Conservation (phyloP, 2,329 filamentous ascomycete species). For the Gaeumannomyces sp. region DNA sequence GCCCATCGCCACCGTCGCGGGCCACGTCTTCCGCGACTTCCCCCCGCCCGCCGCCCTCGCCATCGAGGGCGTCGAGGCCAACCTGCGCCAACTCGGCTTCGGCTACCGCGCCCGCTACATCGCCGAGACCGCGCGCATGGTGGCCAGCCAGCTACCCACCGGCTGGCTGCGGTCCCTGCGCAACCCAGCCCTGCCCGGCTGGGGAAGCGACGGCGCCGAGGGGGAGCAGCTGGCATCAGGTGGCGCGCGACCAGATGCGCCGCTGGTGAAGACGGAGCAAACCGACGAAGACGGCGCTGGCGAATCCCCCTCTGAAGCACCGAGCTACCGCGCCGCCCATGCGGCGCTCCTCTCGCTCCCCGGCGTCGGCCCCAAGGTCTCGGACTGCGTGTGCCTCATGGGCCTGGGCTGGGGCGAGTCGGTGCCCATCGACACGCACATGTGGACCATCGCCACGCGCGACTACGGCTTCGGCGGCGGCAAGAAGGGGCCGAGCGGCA, state of each 20-base stretch:
- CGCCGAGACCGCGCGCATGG: conserved; percentile 71
- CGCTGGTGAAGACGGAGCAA: neutral
- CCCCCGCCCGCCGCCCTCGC: conserved; percentile 70
- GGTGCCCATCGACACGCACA: conserved; percentile 94
- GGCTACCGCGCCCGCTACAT: conserved; percentile 95
- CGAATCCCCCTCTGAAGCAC: conserved; percentile 42
- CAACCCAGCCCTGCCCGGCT: conserved; percentile 66
- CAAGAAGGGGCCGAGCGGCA: conserved; percentile 43
- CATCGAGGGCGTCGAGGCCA: conserved; percentile 67
- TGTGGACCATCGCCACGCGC: conserved; percentile 95
- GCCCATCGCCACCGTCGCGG: conserved; percentile 60
- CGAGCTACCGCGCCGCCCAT: conserved; percentile 67
- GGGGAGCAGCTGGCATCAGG: conserved; percentile 9
- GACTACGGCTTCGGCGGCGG: conserved; percentile 78
- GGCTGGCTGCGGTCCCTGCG: conserved; percentile 73
- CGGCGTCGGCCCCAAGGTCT: conserved; percentile 93
- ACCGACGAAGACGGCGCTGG: conserved; percentile 38
- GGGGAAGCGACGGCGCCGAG: conserved; percentile 28
- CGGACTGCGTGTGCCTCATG: conserved; percentile 95
- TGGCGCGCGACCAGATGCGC: conserved; percentile 21
- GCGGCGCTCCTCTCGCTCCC: conserved; percentile 70
- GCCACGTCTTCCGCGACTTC: conserved; percentile 78
- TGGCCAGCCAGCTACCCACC: conserved; percentile 59
- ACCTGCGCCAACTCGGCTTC: conserved; percentile 79
- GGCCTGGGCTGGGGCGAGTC: conserved; percentile 93